Evolutionary conservation across 2,329 filamentous ascomycete species (phyloP), one percentile per base, ranked within the genome.

Genomic region (Verticillium nonalfalfae): DNA sequence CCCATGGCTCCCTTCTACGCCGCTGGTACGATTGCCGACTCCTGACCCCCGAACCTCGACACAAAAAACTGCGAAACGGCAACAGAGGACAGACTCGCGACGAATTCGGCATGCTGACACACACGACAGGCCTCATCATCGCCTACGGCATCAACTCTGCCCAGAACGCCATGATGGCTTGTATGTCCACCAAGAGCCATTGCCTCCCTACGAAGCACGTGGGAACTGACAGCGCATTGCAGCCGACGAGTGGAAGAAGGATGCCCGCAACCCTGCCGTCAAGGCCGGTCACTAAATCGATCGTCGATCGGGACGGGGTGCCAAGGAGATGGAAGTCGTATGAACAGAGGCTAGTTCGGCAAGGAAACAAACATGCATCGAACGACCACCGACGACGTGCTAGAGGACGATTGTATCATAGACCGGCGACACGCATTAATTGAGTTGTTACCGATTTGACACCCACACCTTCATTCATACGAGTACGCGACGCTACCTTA

Each of bases 231-330:
- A 56, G 63, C 63, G 35, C 63, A 61, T 66, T 57, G 66, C 70
- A 98, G 94, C 87, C 82, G 91, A 90, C 71, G 92, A 98, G 82
- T 97, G 86, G 87, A 96, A 93, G 88, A 96, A 97, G 84, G 94
- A 98, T 80, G 92, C 93, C 68, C 88, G 93, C 78, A 97, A 97
- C 86, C 88, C 87, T 68, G 81, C 82, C 70, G 78, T 76, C 69
- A 83, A 80, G 76, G 68, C 74, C 61, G 74, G 71, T 61, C 81
- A 84, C 74, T 84, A 82, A 73, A 54, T 57, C 59, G 50, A 35
- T 61, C 57, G 59, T 60, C 33, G 15, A 34, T 56, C 14, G 54
- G 34, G 54, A 15, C 15, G 9, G n/a, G 54, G 31, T 7, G 18
- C 15, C 5, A 18, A 7, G 26, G 65, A 56, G 64, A 64, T 59